These are phyloP conservation scores for Xerocomellus amylosporus DNA, from an alignment of 768 basidiomycete species.

Conservation along the genomic window DNA sequence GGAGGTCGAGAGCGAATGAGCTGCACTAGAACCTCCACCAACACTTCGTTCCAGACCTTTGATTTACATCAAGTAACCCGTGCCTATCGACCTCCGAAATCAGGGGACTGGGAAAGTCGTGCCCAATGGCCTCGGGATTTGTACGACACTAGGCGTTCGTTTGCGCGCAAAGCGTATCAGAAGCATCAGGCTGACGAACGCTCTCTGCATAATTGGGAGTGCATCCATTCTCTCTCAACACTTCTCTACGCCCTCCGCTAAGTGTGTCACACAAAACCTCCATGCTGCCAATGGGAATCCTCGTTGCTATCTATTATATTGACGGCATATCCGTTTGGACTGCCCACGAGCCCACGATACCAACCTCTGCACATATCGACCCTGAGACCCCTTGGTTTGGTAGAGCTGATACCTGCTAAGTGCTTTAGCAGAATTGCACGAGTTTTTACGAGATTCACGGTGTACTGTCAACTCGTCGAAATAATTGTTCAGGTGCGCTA, in stretches of 20 bases:
- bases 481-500: neutral
- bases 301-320: slow-evolving; percentile 4
- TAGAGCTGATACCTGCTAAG: neutral
- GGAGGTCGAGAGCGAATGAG: slow-evolving; percentile 19
- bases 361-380: slow-evolving; percentile 4
- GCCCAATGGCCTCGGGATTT: slow-evolving; percentile 11
- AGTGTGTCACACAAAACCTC: slow-evolving; percentile 8
- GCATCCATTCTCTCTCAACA: slow-evolving; percentile 27
- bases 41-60: slow-evolving; percentile 16
- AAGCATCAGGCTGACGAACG: slow-evolving; percentile 20
- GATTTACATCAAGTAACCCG: slow-evolving; percentile 17
- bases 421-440: neutral
- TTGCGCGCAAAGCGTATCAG: slow-evolving; percentile 19
- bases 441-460: neutral
- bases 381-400: neutral
- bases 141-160: slow-evolving; percentile 1
- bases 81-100: slow-evolving; percentile 18
- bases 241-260: slow-evolving; percentile 28
- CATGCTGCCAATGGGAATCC: slow-evolving; percentile 8
- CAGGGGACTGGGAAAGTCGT: slow-evolving; percentile 9
- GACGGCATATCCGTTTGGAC: slow-evolving; percentile 7
- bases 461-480: neutral
- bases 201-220: slow-evolving; percentile 15
- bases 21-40: slow-evolving; percentile 1
- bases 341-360: slow-evolving; percentile 5